These are phyloP conservation scores for Hibiscus mutabilis DNA, from an alignment of 345 rosid genomes.

Conservation along the genomic window DNA sequence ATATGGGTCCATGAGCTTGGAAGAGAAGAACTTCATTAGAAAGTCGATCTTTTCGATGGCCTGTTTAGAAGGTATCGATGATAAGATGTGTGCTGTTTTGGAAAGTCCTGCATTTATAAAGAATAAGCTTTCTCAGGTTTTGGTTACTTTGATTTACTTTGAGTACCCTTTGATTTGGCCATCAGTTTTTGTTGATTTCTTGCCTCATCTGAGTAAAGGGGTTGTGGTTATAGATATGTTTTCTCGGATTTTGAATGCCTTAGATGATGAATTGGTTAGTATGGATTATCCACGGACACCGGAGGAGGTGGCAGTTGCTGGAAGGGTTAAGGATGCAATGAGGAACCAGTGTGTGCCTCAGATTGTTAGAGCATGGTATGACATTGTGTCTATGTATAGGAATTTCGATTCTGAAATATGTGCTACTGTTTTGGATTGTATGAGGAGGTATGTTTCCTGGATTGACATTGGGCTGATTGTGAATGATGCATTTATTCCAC, in stretches of 20 bases:
- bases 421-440: slow-evolving; percentile 57
- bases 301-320: slow-evolving; percentile 61
- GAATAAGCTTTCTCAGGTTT: slow-evolving; percentile 90
- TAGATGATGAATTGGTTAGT: slow-evolving; percentile 91
- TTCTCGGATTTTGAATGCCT: slow-evolving; percentile 75
- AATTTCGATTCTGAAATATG: slow-evolving; percentile 68
- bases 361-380: slow-evolving; percentile 84
- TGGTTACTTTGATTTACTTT: slow-evolving; percentile 78
- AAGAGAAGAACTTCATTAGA: slow-evolving; percentile 54
- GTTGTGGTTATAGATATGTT: slow-evolving; percentile 78
- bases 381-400: slow-evolving; percentile 56
- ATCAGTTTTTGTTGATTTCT: slow-evolving; percentile 64
- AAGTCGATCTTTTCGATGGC: slow-evolving; percentile 68
- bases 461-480: slow-evolving; percentile 81
- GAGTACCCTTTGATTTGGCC: slow-evolving; percentile 88
- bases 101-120: slow-evolving; percentile 74
- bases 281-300: slow-evolving; percentile 69
- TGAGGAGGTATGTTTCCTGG: slow-evolving; percentile 87
- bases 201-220: slow-evolving; percentile 61
- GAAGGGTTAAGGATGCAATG: slow-evolving; percentile 88
- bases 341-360: slow-evolving; percentile 88
- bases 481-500: slow-evolving; percentile 62
- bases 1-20: slow-evolving; percentile 44
- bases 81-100: slow-evolving; percentile 32
- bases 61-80: slow-evolving; percentile 46